Evolutionary conservation across 202 grass and related monocot genomes (phyloP).

Genomic region (Zizania palustris): DNA sequence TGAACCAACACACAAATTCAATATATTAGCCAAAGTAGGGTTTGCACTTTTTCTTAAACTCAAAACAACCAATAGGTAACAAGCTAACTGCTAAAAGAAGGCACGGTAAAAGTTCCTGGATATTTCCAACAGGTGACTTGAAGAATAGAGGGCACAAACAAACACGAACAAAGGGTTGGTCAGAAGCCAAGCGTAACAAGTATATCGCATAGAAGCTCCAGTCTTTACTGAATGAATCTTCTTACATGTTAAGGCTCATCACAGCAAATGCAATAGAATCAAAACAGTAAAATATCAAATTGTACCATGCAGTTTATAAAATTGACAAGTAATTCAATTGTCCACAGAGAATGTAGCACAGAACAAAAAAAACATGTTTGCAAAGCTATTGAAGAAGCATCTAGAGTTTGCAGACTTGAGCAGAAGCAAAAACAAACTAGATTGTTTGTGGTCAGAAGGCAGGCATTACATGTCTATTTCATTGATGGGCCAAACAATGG

Average conservation of each 20-base stretch:
- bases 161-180: not conserved
- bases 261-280: conserved; percentile 5
- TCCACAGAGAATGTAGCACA: too few species aligned
- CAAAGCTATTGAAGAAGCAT: not conserved
- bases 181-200: conserved; percentile 48
- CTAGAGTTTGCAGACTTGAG: not conserved
- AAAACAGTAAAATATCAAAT: not conserved
- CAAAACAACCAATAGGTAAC: not conserved
- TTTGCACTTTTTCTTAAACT: not conserved
- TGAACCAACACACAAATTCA: not conserved
- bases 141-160: not conserved
- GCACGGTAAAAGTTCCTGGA: not conserved
- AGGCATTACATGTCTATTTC: conserved; percentile 42
- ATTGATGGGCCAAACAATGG: conserved; percentile 24
- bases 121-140: not conserved
- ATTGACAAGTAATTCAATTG: not conserved
- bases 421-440: not conserved
- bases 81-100: not conserved
- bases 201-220: conserved; percentile 38
- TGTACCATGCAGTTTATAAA: not conserved
- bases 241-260: conserved; percentile 49
- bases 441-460: conserved; percentile 36
- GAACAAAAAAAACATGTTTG: too few species aligned
- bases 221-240: conserved; percentile 31
- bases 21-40: not conserved